These are phyloP conservation scores for Chiua virens DNA, from an alignment of 768 basidiomycete species.

Conservation along the genomic window DNA sequence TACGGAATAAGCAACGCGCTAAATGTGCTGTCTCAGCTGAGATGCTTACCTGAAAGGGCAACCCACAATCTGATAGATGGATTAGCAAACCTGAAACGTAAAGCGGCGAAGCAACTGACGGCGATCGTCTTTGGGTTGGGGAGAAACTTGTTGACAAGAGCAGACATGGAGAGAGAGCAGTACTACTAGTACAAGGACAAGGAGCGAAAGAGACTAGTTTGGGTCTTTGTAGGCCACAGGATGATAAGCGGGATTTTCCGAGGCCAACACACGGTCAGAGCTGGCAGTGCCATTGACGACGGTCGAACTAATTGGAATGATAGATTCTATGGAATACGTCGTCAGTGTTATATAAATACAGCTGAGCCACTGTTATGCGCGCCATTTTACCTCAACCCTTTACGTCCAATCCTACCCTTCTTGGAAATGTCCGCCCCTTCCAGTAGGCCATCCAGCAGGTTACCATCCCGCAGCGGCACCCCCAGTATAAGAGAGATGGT, in stretches of 20 bases:
- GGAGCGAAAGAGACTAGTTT: neutral
- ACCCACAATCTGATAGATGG: constrained; percentile 69
- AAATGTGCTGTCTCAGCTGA: neutral
- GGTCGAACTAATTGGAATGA: too few relatives aligned
- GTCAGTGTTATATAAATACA: constrained; percentile 22
- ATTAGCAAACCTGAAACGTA: constrained; percentile 3
- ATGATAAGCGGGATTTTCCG: constrained; percentile 10
- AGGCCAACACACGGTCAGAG: neutral
- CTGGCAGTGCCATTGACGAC: neutral
- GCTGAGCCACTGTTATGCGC: neutral
- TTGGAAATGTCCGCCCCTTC: constrained; percentile 23
- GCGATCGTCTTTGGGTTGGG: constrained; percentile 73
- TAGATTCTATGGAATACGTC: neutral
- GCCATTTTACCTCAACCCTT: constrained; percentile 19
- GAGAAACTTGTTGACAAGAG: constrained; percentile 28
- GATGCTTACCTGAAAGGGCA: constrained; percentile 88
- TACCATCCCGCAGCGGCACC: constrained; percentile 39
- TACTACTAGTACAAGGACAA: neutral
- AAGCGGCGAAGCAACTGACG: constrained; percentile 48
- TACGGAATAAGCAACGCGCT: constrained; percentile 6
- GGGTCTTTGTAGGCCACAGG: neutral
- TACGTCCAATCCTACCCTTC: constrained; percentile 8
- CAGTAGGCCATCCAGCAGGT: constrained; percentile 28
- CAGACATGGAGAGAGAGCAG: constrained; percentile 20
- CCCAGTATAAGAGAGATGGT: constrained; percentile 46